phyloP scores from a whole-genome alignment of 2,329 filamentous ascomycete species.

The Penicillium sp. region DNA sequence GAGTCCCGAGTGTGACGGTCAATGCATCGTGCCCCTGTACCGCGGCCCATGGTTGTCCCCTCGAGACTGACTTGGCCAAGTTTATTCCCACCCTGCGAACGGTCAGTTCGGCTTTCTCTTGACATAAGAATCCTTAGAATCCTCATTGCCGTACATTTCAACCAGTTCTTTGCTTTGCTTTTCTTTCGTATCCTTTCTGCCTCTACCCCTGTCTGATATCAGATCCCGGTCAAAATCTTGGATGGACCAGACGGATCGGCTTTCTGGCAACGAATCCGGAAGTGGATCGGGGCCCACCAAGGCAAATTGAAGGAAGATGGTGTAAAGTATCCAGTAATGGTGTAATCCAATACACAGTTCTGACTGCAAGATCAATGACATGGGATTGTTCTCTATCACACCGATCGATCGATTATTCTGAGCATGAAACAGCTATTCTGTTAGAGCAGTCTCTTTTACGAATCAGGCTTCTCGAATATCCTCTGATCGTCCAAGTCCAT shows the following conservation, averaged over 20 bases:
- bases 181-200: neutral
- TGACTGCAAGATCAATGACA: neutral
- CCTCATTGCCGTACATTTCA: neutral
- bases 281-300: conserved; percentile 5
- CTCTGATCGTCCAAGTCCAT: neutral
- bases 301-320: conserved; percentile 7
- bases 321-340: neutral
- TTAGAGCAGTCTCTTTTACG: neutral
- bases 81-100: conserved; percentile 1
- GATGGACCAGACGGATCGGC: conserved; percentile 4
- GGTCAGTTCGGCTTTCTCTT: too few relatives aligned
- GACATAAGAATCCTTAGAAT: neutral
- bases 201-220: conserved; percentile 9
- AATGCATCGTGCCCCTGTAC: conserved; percentile 1
- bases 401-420: conserved; percentile 5
- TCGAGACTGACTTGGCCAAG: neutral
- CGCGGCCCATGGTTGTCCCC: conserved; percentile 4
- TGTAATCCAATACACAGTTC: neutral
- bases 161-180: neutral
- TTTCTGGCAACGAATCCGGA: conserved; percentile 11
- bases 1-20: conserved; percentile 10
- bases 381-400: neutral
- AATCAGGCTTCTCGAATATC: neutral
- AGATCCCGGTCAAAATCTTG: conserved; percentile 4
- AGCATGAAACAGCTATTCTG: neutral